Base-by-base conservation (phyloP, 1,284 basidiomycete genomes). In the Rhodotorula sp. region DNA sequence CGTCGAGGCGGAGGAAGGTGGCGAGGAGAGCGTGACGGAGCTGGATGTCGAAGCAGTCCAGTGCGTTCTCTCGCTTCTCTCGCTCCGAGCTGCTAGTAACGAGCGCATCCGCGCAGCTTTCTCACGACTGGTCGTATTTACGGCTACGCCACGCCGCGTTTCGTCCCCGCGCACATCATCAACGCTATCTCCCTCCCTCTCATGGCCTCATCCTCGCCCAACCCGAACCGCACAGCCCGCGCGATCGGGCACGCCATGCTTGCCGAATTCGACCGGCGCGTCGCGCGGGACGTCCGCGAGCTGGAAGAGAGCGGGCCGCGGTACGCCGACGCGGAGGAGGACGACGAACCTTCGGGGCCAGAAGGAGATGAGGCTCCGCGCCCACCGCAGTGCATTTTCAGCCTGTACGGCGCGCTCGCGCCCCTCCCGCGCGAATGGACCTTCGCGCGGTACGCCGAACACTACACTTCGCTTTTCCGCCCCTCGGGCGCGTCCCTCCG, bases 391-490 rank as follows among this genome's bases (percentile, higher is more conserved):
- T 82, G 81, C 66, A 76, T 79, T 36, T 80, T 82, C 32, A 70
- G 78, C 56, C 64, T 82, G 60, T 82, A 80, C 58, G 81, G 74
- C 2, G 74, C 79, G 13, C 70, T 82, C 13, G 32, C 59, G 22
- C 77, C 80, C 4, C 72, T 81, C 1, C 79, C 80, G 0, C 29
- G 64, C 4, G 32, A 46, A 10, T 67, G 66, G 50, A 36, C 55
- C 25, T 44, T 54, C 3, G 44, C 66, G 1, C 65, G 71, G 15
- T 73, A 81, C 57, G 44, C 69, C n/a, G 77, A 79, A n/a, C 79
- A 77, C 60, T 81, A 82, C 67, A 29, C 64, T 15, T 77, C 80
- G 29, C 67, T 78, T 27, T 67, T 68, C 34, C 66, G 73, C 13
- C 78, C 81, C 0, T 79, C 78, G 1, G 81, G 81, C 3, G 75